phyloP scores from a whole-genome alignment of 495 filamentous ascomycete genomes.

The Saxispiralis lemnorum region DNA sequence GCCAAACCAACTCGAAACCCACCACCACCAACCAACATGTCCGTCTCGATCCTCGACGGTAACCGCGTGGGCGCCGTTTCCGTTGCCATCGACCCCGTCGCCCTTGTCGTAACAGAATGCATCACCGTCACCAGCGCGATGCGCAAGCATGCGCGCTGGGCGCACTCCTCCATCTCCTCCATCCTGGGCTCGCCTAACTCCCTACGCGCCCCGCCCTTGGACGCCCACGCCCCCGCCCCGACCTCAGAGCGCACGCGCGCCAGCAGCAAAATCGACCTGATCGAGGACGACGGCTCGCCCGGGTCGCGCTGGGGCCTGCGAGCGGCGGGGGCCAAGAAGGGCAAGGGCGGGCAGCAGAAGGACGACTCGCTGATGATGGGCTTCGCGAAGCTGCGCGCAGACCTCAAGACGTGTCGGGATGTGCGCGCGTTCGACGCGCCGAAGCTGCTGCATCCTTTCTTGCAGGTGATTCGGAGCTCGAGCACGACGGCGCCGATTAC shows the following conservation, averaged over 20 bases:
- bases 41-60: neutral
- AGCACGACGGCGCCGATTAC: constrained; percentile 93
- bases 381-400: constrained; percentile 74
- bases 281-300: constrained; percentile 32
- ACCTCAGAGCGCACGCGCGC: constrained; percentile 7
- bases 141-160: constrained; percentile 93
- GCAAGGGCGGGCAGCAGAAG: constrained; percentile 95
- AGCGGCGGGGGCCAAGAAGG: constrained; percentile 37
- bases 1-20: neutral
- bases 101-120: constrained; percentile 94
- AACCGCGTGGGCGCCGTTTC: neutral
- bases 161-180: constrained; percentile 87
- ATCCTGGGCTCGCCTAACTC: constrained; percentile 39
- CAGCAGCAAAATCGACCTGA: constrained; percentile 18
- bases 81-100: constrained; percentile 85
- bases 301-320: constrained; percentile 70
- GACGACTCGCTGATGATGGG: constrained; percentile 94
- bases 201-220: constrained; percentile 14
- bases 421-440: constrained; percentile 80
- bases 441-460: constrained; percentile 79
- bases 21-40: constrained; percentile 3
- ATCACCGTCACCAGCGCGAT: constrained; percentile 95
- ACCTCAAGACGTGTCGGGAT: constrained; percentile 83
- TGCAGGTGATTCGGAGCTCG: constrained; percentile 92
- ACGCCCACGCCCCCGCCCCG: neutral